Base-by-base conservation (phyloP, 371 early-diverging fungal genomes). In the Fennellomyces sp. region DNA sequence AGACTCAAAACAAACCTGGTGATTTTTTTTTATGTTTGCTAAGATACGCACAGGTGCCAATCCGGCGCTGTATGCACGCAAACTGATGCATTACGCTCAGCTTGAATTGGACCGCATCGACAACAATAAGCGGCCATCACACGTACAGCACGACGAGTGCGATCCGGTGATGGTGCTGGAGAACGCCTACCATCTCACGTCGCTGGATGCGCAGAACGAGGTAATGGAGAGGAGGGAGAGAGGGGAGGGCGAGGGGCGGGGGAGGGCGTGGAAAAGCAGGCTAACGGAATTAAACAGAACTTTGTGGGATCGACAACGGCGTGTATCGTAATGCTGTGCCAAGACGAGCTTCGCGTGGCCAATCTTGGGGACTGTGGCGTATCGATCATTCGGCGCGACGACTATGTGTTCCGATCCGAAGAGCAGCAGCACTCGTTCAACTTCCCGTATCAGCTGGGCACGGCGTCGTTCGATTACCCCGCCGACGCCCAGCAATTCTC, bases 321-420 rank as follows among this genome's bases (percentile, higher is more conserved):
- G 0, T 85, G 92, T 66, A 70, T 95, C 53, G 93, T 86, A 13
- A 76, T 96, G n/a, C 75, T 97, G 58, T 79, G 93, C 29, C 87
- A 93, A 60, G 91, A 95, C 62, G 95, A 95, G 72, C 78, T 97
- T 29, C 85, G 94, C 0, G 87, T 97, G 47, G 91, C 94, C 1
- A 95, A 95, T 60, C 73, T 97, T 30, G 97, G 97, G 29, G 97
- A 97, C 73, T 94, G 94, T 69, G 94, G 94, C 2, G 75, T 96
- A 47, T 80, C 88, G 47, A 78, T 97, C 5, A 88, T 96, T 51
- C 89, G 97, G 23, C 78, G 85, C 51, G 86, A 88, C 52, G 88
- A 91, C 56, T 83, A 90, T 68, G 80, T 95, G 7, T 96, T 96
- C 70, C 86, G 95, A 53, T 94, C 90, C 28, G 95, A 96, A 70